Percentiles rank a stretch among this genome's conserved stretches.
Evolutionary conservation across 2,329 filamentous ascomycete species (phyloP).

Genomic region (Trichophyton rubrum): DNA sequence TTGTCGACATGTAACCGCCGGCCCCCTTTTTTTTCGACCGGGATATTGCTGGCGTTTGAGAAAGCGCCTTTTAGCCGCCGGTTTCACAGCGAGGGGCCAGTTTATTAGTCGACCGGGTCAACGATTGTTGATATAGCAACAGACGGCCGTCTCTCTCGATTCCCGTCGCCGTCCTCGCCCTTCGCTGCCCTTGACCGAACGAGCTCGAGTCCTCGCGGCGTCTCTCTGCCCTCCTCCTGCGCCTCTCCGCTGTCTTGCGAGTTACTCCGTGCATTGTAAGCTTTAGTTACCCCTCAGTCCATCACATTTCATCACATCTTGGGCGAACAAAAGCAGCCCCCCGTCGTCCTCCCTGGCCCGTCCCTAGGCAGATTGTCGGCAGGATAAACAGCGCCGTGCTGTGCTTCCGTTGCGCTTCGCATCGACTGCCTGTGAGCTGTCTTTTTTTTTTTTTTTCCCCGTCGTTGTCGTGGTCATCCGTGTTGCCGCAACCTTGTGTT

Average conservation of each 20-base stretch:
- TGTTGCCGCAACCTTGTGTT: too few relatives aligned
- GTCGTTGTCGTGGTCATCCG: too few relatives aligned
- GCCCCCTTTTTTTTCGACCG: neutral
- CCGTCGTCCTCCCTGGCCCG: neutral
- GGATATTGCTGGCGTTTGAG: neutral
- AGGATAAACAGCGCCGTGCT: neutral
- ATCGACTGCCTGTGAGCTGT: too few relatives aligned
- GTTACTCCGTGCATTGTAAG: neutral
- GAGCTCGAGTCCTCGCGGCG: neutral
- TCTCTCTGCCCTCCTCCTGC: neutral
- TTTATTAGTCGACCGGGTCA: neutral
- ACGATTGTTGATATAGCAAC: neutral
- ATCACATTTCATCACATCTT: constrained; percentile 4
- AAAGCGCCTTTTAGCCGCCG: constrained; percentile 2
- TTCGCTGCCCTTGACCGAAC: neutral
- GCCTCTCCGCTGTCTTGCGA: neutral
- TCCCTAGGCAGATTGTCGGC: neutral
- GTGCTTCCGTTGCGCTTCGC: neutral
- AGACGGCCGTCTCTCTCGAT: neutral
- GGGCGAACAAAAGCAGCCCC: neutral
- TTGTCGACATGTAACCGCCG: neutral
- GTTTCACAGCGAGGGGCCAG: neutral
- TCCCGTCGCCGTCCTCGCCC: neutral
- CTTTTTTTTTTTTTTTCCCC: too few relatives aligned
- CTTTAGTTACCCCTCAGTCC: neutral